phyloP scores from a whole-genome alignment of 805 yeast species.

The Ogataea pilisensis region DNA sequence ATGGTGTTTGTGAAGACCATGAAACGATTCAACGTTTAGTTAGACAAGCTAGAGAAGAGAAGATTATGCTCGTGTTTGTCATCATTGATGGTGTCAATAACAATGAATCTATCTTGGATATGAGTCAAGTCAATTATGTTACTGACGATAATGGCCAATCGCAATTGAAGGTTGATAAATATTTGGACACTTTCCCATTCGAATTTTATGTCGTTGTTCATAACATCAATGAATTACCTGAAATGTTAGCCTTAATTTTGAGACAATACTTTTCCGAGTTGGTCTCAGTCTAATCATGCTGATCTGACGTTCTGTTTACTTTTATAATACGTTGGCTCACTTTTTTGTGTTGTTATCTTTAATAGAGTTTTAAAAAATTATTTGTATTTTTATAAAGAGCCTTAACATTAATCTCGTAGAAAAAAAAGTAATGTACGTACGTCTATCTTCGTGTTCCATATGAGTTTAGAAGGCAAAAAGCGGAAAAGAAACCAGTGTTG shows the following conservation, averaged over 20 bases:
- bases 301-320: not conserved
- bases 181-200: constrained; percentile 92
- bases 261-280: constrained; percentile 87
- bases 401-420: no score
- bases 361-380: not conserved
- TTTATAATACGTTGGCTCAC: not conserved
- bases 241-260: constrained; percentile 80
- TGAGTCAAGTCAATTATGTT: constrained; percentile 88
- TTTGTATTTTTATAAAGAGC: not conserved
- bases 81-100: constrained; percentile 85
- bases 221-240: constrained; percentile 84
- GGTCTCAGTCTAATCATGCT: constrained; percentile 33
- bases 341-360: constrained; percentile 1
- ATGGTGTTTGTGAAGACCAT: constrained; percentile 97
- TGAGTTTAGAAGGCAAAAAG: no score
- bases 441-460: no score
- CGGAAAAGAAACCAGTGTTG: no score
- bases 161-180: constrained; percentile 73
- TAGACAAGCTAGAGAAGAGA: constrained; percentile 86
- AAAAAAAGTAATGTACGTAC: no score
- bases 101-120: constrained; percentile 84
- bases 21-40: constrained; percentile 76
- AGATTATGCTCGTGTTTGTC: constrained; percentile 92
- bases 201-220: constrained; percentile 94
- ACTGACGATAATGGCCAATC: constrained; percentile 65